Base-by-base conservation (phyloP, 805 yeast genomes). In the Hanseniaspora clermontiae region DNA sequence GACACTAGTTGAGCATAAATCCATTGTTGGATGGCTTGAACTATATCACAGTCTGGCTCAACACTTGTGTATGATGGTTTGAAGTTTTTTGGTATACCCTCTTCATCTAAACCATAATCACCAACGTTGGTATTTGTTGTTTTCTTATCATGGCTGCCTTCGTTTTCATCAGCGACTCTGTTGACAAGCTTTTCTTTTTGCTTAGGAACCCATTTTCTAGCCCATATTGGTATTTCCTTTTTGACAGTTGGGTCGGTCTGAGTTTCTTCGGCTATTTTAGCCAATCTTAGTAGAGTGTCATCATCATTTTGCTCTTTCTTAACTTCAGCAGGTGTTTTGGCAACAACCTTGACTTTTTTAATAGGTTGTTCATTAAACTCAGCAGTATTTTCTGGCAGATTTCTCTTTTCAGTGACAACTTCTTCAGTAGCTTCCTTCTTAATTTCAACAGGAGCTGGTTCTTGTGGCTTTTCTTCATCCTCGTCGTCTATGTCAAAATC, bases 21-120 rank as follows among this genome's bases (percentile, higher is more conserved):
- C 97, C 97, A 90, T 62, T 84, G 87, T 24, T 93, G 84, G 7
- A 90, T 80, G 37, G 86, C 80, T 64, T 90, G 79, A 6, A 90
- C 84, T 58, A 87, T 73, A 63, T 87, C 91, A 64, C 87, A 88
- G 49, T 86, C 81, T 0, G 84, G 76, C 5, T 89, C 90, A 0
- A 88, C 82, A 17, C 87, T 76, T 43, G 88, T 78, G 51, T 78
- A 68, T 0, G 76, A 67, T 20, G 73, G 65, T 36, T 74, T 77
- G 32, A 69, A 51, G 65, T 68, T 61, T 10, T 67, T 62, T 55
- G 67, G 67, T 14, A 64, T 65, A 20, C 64, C 62, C 52, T 68
- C 67, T 32, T 67, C 64, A 55, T 61, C 49, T 20, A 51, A 34
- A 24, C 54, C 56, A 20, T 51, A 32, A 12, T 19, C 43, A 14